Evolutionary conservation across 164 flowering plant genomes (phyloP).

Genomic region (Piper longum): DNA sequence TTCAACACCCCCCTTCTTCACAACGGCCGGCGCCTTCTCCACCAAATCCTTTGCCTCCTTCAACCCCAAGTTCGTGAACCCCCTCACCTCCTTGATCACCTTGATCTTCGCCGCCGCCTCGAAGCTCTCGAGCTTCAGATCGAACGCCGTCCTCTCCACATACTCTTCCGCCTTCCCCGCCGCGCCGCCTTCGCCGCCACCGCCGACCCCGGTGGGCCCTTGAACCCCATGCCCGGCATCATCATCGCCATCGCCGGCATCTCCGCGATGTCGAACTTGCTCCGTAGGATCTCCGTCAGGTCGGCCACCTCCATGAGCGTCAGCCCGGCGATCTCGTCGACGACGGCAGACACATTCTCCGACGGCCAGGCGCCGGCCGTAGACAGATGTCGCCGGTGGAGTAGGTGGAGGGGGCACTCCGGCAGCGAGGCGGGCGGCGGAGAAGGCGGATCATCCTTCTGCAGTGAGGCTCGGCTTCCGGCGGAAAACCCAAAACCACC

Average conservation of each 20-base stretch:
- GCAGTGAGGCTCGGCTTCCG: too few relatives aligned
- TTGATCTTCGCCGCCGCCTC: slow-evolving; percentile 56
- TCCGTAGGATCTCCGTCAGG: slow-evolving; percentile 46
- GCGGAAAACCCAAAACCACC: too few relatives aligned
- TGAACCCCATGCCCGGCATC: slow-evolving; percentile 77
- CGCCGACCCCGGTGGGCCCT: slow-evolving; percentile 10
- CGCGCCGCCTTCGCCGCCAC: slow-evolving; percentile 15
- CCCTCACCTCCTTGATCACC: slow-evolving; percentile 58
- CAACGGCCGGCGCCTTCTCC: slow-evolving; percentile 48
- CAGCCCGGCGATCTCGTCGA: slow-evolving; percentile 51
- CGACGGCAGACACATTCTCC: slow-evolving; percentile 34
- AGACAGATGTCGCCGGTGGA: neutral
- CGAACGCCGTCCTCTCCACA: slow-evolving; percentile 56
- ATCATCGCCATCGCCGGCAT: slow-evolving; percentile 72
- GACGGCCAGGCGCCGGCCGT: neutral
- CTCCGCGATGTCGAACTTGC: slow-evolving; percentile 43
- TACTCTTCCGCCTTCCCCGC: slow-evolving; percentile 44
- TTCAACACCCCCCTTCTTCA: slow-evolving; percentile 56
- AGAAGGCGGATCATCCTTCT: neutral
- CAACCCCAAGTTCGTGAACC: slow-evolving; percentile 57
- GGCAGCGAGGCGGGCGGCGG: neutral
- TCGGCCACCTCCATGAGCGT: slow-evolving; percentile 64
- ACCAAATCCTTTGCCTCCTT: slow-evolving; percentile 75
- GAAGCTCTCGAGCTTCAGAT: slow-evolving; percentile 55
- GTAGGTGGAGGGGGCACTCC: neutral